Evolutionary conservation across 83 land plant genomes (phyloP).

Genomic region (Diphasiastrum complanatum): DNA sequence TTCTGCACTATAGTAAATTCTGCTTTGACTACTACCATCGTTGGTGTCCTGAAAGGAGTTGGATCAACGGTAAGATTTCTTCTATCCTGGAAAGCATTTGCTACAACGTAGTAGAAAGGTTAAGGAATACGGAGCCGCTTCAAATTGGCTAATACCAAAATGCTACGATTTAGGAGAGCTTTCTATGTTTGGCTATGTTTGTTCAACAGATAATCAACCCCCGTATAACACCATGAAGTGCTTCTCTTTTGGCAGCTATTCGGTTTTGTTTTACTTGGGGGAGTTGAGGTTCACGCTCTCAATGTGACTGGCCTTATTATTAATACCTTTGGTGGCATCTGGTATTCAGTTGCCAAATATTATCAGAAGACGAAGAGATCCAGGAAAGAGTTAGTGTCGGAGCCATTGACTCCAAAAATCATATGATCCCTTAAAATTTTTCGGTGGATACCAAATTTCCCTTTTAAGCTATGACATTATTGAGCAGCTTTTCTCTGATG

Average conservation of each 20-base stretch:
- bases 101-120: neutral
- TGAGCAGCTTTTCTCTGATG: no score
- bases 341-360: slow-evolving; percentile 75
- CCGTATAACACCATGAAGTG: neutral
- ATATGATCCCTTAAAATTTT: no score
- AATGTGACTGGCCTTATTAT: slow-evolving; percentile 66
- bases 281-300: slow-evolving; percentile 65
- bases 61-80: slow-evolving; percentile 54
- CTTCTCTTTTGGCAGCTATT: slow-evolving; percentile 44
- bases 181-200: slow-evolving; percentile 1
- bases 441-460: no score
- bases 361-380: slow-evolving; percentile 56
- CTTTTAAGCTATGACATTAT: no score
- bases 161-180: neutral
- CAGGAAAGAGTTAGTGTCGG: no score
- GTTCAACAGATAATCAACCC: slow-evolving; percentile 1
- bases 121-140: no score
- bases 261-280: slow-evolving; percentile 70
- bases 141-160: neutral
- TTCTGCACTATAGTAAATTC: slow-evolving; percentile 75
- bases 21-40: slow-evolving; percentile 80
- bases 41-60: slow-evolving; percentile 82
- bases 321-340: slow-evolving; percentile 72
- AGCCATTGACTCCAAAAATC: no score
- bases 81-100: neutral